Evolutionary conservation across 2,329 filamentous ascomycete species (phyloP), one percentile per base, ranked within the genome.

Genomic region (Trichophyton mentagrophytes): DNA sequence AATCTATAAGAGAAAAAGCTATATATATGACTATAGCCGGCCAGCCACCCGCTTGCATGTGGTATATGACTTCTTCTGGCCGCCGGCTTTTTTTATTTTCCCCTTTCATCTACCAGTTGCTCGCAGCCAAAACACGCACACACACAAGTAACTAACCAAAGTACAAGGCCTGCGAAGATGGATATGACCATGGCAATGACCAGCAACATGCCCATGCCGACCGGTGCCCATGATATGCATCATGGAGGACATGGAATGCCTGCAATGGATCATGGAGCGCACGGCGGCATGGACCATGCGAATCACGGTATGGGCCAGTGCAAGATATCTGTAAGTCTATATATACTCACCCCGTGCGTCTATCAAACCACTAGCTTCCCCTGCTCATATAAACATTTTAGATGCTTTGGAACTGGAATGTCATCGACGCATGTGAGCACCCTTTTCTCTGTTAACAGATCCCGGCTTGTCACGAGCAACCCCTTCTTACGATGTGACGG

Each of bases 341-440:
- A 22, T 22, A 58, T 49, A 40, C 38, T 8, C 25, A 25, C 15
- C 46, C 13, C 22, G 9, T 9, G 33, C 33, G 33, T 13, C 33
- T 38, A 38, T 38, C 20, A 51, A 15, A 51, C 46, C 20, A 4
- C 30, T 42, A 15, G 44, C 44, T 47, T 8, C 33, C 46, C 13
- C 33, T 25, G 25, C 57, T 59, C 36, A 59, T 38, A 47, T 61
- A 38, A 27, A 57, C 30, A 46, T 13, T 9, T 22, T 36, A 88
- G 85, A 90, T 90, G 87, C 77, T 89, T 46, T 89, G 87, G 86
- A 90, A 90, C 72, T 89, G 86, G 85, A 79, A 87, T 71, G 86
- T 85, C 2, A 76, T 88, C 69, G 84, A 87, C 69, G 74, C 85
- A 20, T 89, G 78, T 71, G 67, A 46, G 65, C 55, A 22, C 60